Base-by-base conservation (phyloP, 2,329 filamentous ascomycete genomes). In the Leptographium lundbergii region DNA sequence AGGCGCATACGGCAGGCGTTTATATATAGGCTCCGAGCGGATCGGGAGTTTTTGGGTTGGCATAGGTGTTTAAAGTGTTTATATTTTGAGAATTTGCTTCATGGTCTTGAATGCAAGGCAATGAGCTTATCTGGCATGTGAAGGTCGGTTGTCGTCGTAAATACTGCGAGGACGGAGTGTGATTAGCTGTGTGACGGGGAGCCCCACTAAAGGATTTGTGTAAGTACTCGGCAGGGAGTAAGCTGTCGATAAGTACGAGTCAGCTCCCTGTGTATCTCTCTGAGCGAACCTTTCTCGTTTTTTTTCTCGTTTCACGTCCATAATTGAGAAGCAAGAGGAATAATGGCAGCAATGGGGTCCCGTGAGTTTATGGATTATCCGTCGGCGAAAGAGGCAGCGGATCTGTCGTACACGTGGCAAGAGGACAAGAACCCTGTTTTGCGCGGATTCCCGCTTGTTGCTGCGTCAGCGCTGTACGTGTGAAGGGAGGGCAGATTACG, bases 341-440 rank as follows among this genome's bases (percentile, higher is more conserved):
- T 3, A 45, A n/a, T n/a, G 1, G 17, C 39, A 45, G 39, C 39
- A 7, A 64, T 65, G 62, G 57, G 62, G 10, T 48, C 57, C 2
- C 57, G 42, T 5, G 32, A 47, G 7, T 79, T 77, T 62, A 69
- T 71, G 62, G 70, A 76, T 63, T 77, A 79, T 58, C 76, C 77
- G 56, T 69, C 67, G 32, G 69, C 74, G 14, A 67, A 72, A 27
- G 69, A 72, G 60, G 69, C 70, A 11, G 70, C 72, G n/a, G 63
- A 68, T 11, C 64, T 70, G 39, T 63, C 61, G 25, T 71, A 69
- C 59, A 65, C 62, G 22, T 62, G 22, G 54, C 69, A 68, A 25
- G 69, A 76, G 36, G 79, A 83, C 62, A 76, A 80, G 48, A 91
- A 92, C 68, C 89, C 89, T 0, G 78, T 83, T 1, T 74, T 95